A percentile compares a stretch with the other conserved stretches of the same genome.
Conservation (phyloP, 129 eudicot genomes). For the Ambrosia artemisiifolia region DNA sequence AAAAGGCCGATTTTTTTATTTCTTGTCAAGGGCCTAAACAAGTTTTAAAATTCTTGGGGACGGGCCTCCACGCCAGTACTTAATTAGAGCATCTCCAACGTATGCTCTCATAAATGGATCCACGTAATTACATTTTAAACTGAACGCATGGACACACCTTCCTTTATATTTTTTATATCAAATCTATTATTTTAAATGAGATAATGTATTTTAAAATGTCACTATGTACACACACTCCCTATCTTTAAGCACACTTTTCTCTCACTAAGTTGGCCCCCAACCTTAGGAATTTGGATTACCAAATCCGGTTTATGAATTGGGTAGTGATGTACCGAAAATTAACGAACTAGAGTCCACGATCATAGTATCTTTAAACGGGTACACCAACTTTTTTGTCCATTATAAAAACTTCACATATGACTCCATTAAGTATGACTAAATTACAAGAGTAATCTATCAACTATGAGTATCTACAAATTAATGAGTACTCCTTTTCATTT, state of each 20-base stretch:
- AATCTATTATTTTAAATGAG: no score
- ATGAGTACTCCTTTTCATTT: background rate
- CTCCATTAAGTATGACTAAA: slow-evolving; percentile 16
- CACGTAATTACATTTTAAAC: no score
- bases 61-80: no score
- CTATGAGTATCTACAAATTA: background rate
- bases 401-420: background rate
- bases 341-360: slow-evolving; percentile 14
- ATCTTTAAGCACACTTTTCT: background rate
- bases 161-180: no score
- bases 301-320: slow-evolving; percentile 42
- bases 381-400: slow-evolving; percentile 26
- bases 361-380: slow-evolving; percentile 14
- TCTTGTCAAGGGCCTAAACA: no score
- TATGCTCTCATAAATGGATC: no score
- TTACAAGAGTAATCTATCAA: background rate
- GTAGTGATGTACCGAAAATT: slow-evolving; percentile 17
- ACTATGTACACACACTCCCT: no score
- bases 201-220: no score
- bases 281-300: slow-evolving; percentile 57
- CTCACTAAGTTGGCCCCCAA: slow-evolving; percentile 55
- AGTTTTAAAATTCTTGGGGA: no score
- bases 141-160: no score
- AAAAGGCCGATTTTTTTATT: no score
- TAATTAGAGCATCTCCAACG: no score